Base-by-base conservation (phyloP, 768 basidiomycete species). In the Coprinopsis sp. region DNA sequence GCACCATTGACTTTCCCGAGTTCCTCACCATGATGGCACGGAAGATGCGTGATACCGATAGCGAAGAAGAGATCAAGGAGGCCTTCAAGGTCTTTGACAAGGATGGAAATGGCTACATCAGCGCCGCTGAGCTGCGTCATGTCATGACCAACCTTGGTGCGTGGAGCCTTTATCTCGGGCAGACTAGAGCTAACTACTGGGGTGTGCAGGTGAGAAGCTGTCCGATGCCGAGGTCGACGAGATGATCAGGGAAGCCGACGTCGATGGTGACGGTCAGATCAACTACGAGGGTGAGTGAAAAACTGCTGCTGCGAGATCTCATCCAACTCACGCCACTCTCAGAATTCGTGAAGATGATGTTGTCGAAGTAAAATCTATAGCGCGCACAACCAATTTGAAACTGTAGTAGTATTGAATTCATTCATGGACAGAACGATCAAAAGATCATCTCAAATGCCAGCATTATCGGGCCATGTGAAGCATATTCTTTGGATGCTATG, bases 181-280 rank as follows among this genome's bases (percentile, higher is more conserved):
- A n/a, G n/a, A 14, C 14, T 22, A 1, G 45, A 6, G 8, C 1
- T 38, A 3, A 1, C 29, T 30, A 28, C 24, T 28, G 11, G 12
- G 37, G 22, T 12, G 22, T 39, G 3, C 27, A 82, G 87, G 89
- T 47, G 91, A 94, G 74, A 92, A 91, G 66, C 72, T 93, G 48
- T 77, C 87, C 11, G 91, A 93, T 53, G 73, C 60, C 6, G 92
- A 95, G 67, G 91, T 94, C 53, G 87, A 91, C 51, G 92, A 94
- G 74, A 94, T 96, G 92, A 96, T 96, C 63, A 83, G 91, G 45
- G 93, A 96, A 69, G 93, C 92, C 47, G 92, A 96, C 62, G 77
- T 91, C 41, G 91, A 96, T 60, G 92, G 93, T 42, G 90, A 92
- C 64, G 91, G 91, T n/a, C 88, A 91, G 69, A 88, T 90, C 69